These are phyloP conservation scores for Ceratobasidium sp. DNA, from an alignment of 1,284 basidiomycete genomes.

Conservation along the genomic window DNA sequence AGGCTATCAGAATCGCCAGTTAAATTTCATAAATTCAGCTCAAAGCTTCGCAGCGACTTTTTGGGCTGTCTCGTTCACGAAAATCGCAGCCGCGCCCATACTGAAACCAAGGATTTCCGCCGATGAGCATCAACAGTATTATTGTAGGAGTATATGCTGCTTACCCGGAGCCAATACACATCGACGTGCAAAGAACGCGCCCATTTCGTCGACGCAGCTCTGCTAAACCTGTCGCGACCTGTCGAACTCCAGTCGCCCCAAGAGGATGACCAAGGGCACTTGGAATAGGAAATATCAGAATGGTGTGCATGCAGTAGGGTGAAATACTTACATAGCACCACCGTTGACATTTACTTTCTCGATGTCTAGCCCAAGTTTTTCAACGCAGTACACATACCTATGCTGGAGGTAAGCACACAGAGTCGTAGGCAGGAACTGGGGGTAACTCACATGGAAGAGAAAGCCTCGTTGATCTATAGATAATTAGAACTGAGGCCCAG, in stretches of 20 bases:
- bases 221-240: slow-evolving; percentile 85
- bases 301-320: slow-evolving; percentile 53
- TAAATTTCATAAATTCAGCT: neutral
- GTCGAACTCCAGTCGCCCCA: slow-evolving; percentile 76
- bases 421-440: neutral
- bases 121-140: too few species aligned
- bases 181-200: slow-evolving; percentile 67
- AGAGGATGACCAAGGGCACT: slow-evolving; percentile 46
- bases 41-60: slow-evolving; percentile 39
- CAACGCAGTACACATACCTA: slow-evolving; percentile 83
- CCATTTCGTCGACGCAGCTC: slow-evolving; percentile 76
- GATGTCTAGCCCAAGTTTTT: slow-evolving; percentile 73
- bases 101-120: slow-evolving; percentile 79
- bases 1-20: neutral
- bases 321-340: slow-evolving; percentile 50
- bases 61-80: slow-evolving; percentile 71
- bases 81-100: slow-evolving; percentile 86
- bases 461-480: slow-evolving; percentile 87
- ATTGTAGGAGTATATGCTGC: too few species aligned
- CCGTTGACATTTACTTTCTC: slow-evolving; percentile 75
- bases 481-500: neutral
- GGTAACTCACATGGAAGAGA: slow-evolving; percentile 72
- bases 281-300: slow-evolving; percentile 18
- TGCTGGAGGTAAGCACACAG: neutral
- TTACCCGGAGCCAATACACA: slow-evolving; percentile 40